These are phyloP conservation scores for Pythium apleroticum DNA, from an alignment of 352 stramenopile genomes.

Conservation along the genomic window DNA sequence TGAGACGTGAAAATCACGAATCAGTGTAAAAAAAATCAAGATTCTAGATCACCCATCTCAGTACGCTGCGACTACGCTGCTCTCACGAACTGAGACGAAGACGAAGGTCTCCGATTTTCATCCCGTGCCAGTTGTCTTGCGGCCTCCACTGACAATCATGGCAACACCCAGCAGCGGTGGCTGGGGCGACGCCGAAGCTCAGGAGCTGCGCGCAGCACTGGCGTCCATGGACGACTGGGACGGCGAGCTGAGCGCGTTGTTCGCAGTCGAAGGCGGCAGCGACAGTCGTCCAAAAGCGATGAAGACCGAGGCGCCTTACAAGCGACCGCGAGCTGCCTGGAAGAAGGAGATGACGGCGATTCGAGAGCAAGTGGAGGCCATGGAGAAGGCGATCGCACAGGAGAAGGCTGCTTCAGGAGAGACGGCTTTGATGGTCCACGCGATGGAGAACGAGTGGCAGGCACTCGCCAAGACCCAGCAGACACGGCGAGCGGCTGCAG, in stretches of 20 bases:
- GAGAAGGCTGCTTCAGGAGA: neutral
- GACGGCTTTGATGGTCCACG: neutral
- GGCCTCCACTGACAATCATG: no score
- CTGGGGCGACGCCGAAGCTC: neutral
- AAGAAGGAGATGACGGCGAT: neutral
- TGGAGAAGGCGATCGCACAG: neutral
- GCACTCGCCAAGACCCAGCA: neutral
- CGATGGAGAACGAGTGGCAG: neutral
- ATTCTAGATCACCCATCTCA: no score
- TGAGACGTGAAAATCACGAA: no score
- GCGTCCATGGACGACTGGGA: neutral
- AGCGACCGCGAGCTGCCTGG: neutral
- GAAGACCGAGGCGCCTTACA: neutral
- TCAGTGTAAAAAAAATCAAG: no score
- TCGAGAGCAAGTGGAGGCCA: neutral
- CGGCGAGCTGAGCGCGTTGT: neutral
- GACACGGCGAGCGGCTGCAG: neutral
- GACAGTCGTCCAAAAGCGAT: neutral
- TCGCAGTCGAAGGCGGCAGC: neutral
- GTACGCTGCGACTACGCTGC: no score
- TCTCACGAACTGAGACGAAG: no score
- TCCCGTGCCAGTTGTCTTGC: no score
- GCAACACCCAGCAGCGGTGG: neutral
- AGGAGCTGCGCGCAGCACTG: neutral
- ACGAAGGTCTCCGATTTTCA: no score